These are phyloP conservation scores for Hypoxylon sp. DNA, from an alignment of 2,329 filamentous ascomycete genomes.

Conservation along the genomic window DNA sequence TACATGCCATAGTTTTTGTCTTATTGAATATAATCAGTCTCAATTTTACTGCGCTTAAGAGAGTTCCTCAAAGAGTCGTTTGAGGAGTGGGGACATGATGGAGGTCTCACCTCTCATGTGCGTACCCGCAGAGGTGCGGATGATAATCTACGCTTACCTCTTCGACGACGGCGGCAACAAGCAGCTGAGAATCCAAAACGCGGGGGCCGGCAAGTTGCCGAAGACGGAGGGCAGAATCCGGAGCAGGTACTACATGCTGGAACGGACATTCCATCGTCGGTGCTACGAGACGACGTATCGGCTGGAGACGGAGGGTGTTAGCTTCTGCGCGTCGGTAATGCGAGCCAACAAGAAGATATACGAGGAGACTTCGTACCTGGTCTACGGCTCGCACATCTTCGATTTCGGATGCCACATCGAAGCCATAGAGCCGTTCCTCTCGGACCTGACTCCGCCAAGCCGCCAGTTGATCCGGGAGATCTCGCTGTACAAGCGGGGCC, in stretches of 20 bases:
- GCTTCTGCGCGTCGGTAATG: slow-evolving; percentile 61
- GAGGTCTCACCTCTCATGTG: slow-evolving; percentile 49
- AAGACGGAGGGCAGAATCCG: slow-evolving; percentile 44
- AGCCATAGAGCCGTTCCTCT: slow-evolving; percentile 70
- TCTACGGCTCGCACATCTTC: slow-evolving; percentile 69
- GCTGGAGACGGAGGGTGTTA: slow-evolving; percentile 56
- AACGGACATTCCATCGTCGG: slow-evolving; percentile 56
- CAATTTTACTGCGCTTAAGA: background rate
- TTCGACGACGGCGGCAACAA: slow-evolving; percentile 57
- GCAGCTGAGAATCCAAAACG: slow-evolving; percentile 57
- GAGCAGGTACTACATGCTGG: slow-evolving; percentile 58
- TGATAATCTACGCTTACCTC: slow-evolving; percentile 60
- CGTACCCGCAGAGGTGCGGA: slow-evolving; percentile 58
- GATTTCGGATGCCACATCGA: slow-evolving; percentile 71
- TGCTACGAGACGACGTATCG: slow-evolving; percentile 68
- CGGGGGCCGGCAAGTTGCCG: slow-evolving; percentile 45
- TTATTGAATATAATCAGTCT: background rate
- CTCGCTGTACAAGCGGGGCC: slow-evolving; percentile 66
- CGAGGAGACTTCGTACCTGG: slow-evolving; percentile 65
- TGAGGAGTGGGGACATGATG: slow-evolving; percentile 12
- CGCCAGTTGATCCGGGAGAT: slow-evolving; percentile 63
- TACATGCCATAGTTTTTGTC: background rate
- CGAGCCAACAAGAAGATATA: slow-evolving; percentile 62
- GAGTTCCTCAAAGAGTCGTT: background rate
- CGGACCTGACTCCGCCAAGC: slow-evolving; percentile 64